These are phyloP conservation scores for Nakaseomyces sp. DNA, from an alignment of 1,139 yeast species.

Conservation along the genomic window DNA sequence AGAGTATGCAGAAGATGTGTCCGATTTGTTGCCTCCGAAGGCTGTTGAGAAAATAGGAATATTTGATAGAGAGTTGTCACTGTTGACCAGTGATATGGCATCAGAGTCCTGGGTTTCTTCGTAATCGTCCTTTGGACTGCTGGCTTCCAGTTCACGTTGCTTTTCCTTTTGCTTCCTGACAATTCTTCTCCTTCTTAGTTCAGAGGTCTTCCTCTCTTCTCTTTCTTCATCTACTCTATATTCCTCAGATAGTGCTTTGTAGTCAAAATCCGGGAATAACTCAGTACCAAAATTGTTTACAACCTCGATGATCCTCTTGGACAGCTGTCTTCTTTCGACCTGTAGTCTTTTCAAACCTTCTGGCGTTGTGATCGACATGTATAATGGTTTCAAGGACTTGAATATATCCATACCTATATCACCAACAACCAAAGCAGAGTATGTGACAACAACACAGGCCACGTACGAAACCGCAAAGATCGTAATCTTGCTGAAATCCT, in stretches of 20 bases:
- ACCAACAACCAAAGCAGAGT: slow-evolving; percentile 81
- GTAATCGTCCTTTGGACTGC: slow-evolving; percentile 10
- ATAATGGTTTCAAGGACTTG: slow-evolving; percentile 74
- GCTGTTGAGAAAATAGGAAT: slow-evolving; percentile 27
- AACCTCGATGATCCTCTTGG: slow-evolving; percentile 43
- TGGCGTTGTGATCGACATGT: slow-evolving; percentile 56
- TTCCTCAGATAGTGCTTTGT: slow-evolving; percentile 15
- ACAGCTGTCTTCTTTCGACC: slow-evolving; percentile 38
- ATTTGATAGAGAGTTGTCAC: slow-evolving; percentile 30
- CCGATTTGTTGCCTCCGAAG: slow-evolving; percentile 11
- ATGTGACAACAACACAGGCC: slow-evolving; percentile 58
- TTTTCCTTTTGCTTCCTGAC: slow-evolving; percentile 19
- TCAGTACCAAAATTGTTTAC: slow-evolving; percentile 56
- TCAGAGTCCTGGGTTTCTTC: slow-evolving; percentile 24
- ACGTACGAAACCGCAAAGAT: slow-evolving; percentile 31
- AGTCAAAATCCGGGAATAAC: slow-evolving; percentile 51
- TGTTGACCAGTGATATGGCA: slow-evolving; percentile 29
- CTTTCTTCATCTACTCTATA: slow-evolving; percentile 15
- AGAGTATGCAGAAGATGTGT: slow-evolving; percentile 11
- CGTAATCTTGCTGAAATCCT: slow-evolving; percentile 19
- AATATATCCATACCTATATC: slow-evolving; percentile 87
- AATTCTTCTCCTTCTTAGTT: slow-evolving; percentile 27
- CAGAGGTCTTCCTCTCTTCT: slow-evolving; percentile 25
- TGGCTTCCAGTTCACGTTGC: slow-evolving; percentile 6
- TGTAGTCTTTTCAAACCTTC: slow-evolving; percentile 41